phyloP scores from a whole-genome alignment of 2,329 filamentous ascomycete species.

The Cercospora sp. region DNA sequence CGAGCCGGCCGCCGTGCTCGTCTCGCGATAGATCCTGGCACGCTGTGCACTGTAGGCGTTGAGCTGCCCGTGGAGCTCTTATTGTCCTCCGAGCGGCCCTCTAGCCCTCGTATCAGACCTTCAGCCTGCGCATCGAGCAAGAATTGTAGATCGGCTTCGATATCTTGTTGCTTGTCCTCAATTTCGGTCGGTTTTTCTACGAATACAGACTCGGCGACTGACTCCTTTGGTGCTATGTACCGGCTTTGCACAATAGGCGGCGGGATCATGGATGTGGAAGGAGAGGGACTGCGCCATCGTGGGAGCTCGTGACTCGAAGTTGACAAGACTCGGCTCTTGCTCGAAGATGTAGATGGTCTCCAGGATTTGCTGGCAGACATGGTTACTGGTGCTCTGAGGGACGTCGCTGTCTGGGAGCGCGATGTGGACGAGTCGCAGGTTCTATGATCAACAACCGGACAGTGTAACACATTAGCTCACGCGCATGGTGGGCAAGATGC shows the following conservation, averaged over 20 bases:
- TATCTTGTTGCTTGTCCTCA: constrained; percentile 50
- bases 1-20: constrained; percentile 54
- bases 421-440: not conserved
- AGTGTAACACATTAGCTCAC: not conserved
- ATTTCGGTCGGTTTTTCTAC: constrained; percentile 46
- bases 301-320: constrained; percentile 33
- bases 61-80: constrained; percentile 51
- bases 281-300: constrained; percentile 38
- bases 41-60: constrained; percentile 48
- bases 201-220: constrained; percentile 41
- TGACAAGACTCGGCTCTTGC: constrained; percentile 27
- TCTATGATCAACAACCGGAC: not conserved
- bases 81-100: constrained; percentile 45
- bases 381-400: not conserved
- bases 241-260: constrained; percentile 40
- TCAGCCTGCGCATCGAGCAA: constrained; percentile 63
- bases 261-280: constrained; percentile 38
- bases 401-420: not conserved
- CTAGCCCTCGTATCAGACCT: constrained; percentile 53
- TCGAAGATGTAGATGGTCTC: constrained; percentile 31
- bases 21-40: constrained; percentile 34
- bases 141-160: constrained; percentile 59
- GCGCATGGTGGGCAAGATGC: not conserved
- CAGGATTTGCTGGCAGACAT: constrained; percentile 32
- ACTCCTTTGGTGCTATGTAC: constrained; percentile 21